Evolutionary conservation across 805 yeast genomes (phyloP).

Genomic region (Candida oleophila): DNA sequence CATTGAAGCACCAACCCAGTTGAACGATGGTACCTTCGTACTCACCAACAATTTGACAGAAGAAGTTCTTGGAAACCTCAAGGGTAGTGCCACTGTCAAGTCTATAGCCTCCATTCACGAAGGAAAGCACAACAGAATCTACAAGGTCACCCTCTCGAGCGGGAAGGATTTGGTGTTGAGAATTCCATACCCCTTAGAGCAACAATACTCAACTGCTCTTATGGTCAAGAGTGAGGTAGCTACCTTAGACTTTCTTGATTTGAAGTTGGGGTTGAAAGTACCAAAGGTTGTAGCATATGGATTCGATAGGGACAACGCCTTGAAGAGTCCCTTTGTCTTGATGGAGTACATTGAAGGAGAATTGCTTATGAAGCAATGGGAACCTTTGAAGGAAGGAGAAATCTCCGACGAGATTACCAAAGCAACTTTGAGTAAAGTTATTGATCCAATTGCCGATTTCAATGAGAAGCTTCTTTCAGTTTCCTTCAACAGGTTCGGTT

Average conservation of each 20-base stretch:
- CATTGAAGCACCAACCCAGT: conserved; percentile 32
- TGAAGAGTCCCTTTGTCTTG: conserved; percentile 74
- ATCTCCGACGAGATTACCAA: conserved; percentile 48
- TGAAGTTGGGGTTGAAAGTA: conserved; percentile 64
- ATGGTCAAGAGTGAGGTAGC: conserved; percentile 90
- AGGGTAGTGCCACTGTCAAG: conserved; percentile 45
- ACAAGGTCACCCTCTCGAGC: conserved; percentile 64
- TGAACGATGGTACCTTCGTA: conserved; percentile 41
- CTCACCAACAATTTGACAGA: conserved; percentile 50
- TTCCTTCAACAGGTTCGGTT: conserved; percentile 73
- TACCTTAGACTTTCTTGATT: conserved; percentile 75
- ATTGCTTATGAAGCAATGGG: conserved; percentile 86
- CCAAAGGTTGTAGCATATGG: conserved; percentile 77
- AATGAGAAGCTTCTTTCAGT: conserved; percentile 53
- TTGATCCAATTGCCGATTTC: conserved; percentile 72
- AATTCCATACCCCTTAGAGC: conserved; percentile 77
- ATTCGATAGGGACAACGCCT: conserved; percentile 55
- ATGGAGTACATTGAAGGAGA: conserved; percentile 81
- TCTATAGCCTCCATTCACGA: conserved; percentile 85
- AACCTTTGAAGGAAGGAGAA: conserved; percentile 55
- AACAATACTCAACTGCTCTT: conserved; percentile 61
- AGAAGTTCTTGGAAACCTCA: conserved; percentile 47
- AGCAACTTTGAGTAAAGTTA: conserved; percentile 53
- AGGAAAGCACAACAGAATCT: conserved; percentile 90
- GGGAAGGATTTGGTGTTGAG: conserved; percentile 69